These are phyloP conservation scores for Myxozyma vanderwaltii DNA, from an alignment of 805 yeast species.

Conservation along the genomic window DNA sequence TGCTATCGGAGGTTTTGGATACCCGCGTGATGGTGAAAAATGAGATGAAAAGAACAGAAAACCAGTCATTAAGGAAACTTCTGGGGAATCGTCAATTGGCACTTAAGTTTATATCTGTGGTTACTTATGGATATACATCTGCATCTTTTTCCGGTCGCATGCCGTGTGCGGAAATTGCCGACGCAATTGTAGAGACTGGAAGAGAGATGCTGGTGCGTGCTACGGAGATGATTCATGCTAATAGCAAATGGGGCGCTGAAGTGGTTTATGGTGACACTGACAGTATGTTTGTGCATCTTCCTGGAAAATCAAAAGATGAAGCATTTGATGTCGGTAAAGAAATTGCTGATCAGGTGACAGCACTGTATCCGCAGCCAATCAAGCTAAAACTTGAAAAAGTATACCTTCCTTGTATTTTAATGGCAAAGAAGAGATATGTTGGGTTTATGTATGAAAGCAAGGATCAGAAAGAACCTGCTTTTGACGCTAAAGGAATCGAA, in stretches of 20 bases:
- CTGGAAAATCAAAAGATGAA: constrained; percentile 73
- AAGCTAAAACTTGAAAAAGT: constrained; percentile 88
- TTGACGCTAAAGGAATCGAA: constrained; percentile 97
- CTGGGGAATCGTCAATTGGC: constrained; percentile 82
- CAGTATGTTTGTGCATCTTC: constrained; percentile 85
- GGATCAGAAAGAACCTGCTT: constrained; percentile 58
- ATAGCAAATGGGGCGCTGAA: constrained; percentile 74
- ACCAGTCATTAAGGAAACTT: constrained; percentile 47
- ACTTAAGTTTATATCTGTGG: constrained; percentile 86
- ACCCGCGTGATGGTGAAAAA: constrained; percentile 76
- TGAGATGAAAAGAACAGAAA: constrained; percentile 57
- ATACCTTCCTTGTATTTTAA: constrained; percentile 78
- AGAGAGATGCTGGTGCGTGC: constrained; percentile 74
- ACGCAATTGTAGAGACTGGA: constrained; percentile 88
- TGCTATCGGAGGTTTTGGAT: constrained; percentile 81
- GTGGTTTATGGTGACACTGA: constrained; percentile 98
- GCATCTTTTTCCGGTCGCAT: constrained; percentile 95
- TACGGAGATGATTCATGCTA: constrained; percentile 63
- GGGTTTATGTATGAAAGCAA: constrained; percentile 75
- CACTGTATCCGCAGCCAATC: constrained; percentile 75
- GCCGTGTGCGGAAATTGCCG: constrained; percentile 96
- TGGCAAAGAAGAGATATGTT: constrained; percentile 88
- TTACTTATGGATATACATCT: constrained; percentile 92
- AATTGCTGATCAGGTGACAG: constrained; percentile 66
- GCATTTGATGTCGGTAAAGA: constrained; percentile 76